Evolutionary conservation across 306 rosid genomes (phyloP), one percentile per base, ranked within the genome.

Genomic region (Pterocarpus santalinus): DNA sequence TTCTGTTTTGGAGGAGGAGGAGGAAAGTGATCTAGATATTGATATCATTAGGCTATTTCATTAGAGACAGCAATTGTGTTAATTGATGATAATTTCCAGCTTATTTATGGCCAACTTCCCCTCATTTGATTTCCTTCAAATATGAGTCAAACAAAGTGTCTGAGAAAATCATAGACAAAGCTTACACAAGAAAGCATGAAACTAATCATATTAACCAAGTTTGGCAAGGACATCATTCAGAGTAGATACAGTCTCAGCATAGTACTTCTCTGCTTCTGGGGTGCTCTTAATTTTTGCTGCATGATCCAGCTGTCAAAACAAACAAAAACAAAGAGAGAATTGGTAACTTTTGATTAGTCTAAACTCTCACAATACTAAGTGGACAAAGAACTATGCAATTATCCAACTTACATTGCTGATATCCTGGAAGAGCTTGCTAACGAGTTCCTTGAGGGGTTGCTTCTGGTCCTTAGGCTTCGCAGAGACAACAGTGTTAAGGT

Each of bases 281-380:
- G 87, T 52, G 90, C 97, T 96, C 97, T 96, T 96, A 14, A 85
- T 81, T 85, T 93, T 96, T 8, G 99, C 99, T 39, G 99, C 99
- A 81, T 93, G 49, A 86, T 96, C 99, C 90, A 96, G 79, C 98
- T 95, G 97, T 71, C 9, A 56, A 30, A 47, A n/a, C 51, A 22
- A 60, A 68, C 44, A 0, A 32, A 76, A 16, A 9, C 6, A 41
- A 46, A 22, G 28, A 22, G 2, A 7, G 38, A 13, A 64, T 55
- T 22, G 34, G 69, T 2, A 56, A 9, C 38, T 47, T 53, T 7
- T 14, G 38, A 56, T 51, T 44, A 82, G 32, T 15, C 53, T 34
- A 8, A 57, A 16, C 36, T 35, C 15, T 46, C 17, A 68, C 32
- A 64, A 41, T 28, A 46, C 6, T 38, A 38, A 38, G 5, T 6